These are phyloP conservation scores for Penicillium sp. DNA, from an alignment of 2,329 filamentous ascomycete genomes.

Conservation along the genomic window DNA sequence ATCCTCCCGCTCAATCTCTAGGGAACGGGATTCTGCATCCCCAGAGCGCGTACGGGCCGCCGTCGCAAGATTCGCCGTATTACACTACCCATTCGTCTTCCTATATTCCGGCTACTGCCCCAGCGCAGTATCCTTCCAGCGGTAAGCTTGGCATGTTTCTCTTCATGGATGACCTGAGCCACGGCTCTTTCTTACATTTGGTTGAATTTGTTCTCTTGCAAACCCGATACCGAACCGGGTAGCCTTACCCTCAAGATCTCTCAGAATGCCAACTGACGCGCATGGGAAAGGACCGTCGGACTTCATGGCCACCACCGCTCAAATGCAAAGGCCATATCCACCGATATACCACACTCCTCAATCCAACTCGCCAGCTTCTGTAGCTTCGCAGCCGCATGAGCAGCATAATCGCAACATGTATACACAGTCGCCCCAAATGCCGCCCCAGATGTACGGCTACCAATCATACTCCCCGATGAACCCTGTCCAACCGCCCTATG, in stretches of 20 bases:
- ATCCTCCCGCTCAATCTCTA: conserved; percentile 30
- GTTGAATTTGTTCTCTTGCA: no score
- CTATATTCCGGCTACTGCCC: conserved; percentile 77
- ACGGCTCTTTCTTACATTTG: background rate
- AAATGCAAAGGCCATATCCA: conserved; percentile 71
- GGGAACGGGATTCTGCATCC: conserved; percentile 50
- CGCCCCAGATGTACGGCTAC: conserved; percentile 80
- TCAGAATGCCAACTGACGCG: conserved; percentile 59
- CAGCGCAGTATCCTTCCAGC: conserved; percentile 81
- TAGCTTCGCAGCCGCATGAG: conserved; percentile 86
- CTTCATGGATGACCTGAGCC: background rate
- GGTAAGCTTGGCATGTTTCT: conserved; percentile 59
- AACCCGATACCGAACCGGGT: no score
- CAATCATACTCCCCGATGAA: conserved; percentile 54
- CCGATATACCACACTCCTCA: conserved; percentile 95
- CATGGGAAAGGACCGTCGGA: conserved; percentile 66
- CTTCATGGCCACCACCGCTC: conserved; percentile 62
- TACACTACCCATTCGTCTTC: conserved; percentile 78
- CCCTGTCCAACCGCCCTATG: conserved; percentile 56
- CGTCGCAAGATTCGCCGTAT: conserved; percentile 65
- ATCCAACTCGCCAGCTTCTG: conserved; percentile 89
- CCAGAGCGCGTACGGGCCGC: conserved; percentile 63
- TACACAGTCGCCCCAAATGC: conserved; percentile 74
- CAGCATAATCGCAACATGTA: conserved; percentile 82
- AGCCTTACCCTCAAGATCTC: no score